Conservation (phyloP, 257 asterid species). For the Ilex aquifolium region DNA sequence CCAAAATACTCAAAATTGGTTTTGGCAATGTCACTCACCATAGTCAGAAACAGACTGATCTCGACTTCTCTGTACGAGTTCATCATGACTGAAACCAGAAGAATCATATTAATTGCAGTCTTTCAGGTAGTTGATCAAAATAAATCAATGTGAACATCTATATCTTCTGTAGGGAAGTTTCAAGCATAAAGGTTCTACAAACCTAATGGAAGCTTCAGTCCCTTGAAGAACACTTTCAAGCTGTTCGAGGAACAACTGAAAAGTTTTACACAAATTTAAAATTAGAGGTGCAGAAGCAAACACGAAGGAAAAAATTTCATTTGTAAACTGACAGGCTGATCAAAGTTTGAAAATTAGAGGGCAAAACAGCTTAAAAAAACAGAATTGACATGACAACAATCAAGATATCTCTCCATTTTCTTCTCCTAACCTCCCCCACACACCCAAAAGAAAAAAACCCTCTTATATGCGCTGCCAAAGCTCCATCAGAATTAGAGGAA, state of each 20-base stretch:
- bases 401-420: conserved; percentile 32
- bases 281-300: background rate
- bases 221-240: conserved; percentile 77
- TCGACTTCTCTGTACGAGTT: conserved; percentile 75
- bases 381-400: no score
- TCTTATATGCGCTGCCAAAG: no score
- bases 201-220: conserved; percentile 47
- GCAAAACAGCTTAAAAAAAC: no score
- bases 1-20: conserved; percentile 5
- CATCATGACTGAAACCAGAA: conserved; percentile 60
- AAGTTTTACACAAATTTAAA: conserved; percentile 20
- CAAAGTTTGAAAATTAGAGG: no score
- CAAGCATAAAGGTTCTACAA: background rate
- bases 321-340: background rate
- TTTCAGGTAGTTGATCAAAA: background rate
- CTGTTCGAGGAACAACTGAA: conserved; percentile 94
- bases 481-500: no score
- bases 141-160: background rate
- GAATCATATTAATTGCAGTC: conserved; percentile 8
- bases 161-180: no score
- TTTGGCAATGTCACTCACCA: conserved; percentile 45
- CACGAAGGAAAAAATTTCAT: background rate
- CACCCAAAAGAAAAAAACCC: no score
- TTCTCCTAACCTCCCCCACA: conserved; percentile 56
- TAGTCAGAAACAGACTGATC: conserved; percentile 89